Evolutionary conservation across 169 alveolate species (phyloP).

Genomic region (Plasmodium coatneyi): DNA sequence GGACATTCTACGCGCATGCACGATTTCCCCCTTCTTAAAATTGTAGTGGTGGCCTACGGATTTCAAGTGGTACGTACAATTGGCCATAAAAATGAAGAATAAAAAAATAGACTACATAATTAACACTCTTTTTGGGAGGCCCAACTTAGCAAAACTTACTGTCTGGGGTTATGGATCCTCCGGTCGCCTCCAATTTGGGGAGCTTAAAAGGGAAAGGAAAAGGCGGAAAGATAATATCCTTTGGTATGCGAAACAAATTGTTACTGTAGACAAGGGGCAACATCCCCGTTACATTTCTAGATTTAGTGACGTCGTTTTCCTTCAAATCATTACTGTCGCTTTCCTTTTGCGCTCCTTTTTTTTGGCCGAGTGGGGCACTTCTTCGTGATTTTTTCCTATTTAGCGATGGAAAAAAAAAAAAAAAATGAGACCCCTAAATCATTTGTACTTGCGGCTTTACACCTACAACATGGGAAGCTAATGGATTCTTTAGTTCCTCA

Average conservation of each 20-base stretch:
- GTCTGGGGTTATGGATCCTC: slow-evolving; percentile 62
- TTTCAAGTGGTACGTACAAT: neutral
- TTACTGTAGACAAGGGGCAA: neutral
- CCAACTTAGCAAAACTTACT: slow-evolving; percentile 8
- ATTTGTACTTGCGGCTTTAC: neutral
- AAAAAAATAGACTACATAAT: slow-evolving; percentile 2
- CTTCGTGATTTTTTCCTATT: slow-evolving; percentile 3
- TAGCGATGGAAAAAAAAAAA: neutral
- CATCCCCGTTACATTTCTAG: neutral
- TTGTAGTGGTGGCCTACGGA: slow-evolving; percentile 34
- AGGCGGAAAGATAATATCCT: neutral
- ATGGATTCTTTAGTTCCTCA: neutral
- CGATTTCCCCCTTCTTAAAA: slow-evolving; percentile 56
- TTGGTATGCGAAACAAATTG: neutral
- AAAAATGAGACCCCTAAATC: neutral
- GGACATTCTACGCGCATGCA: neutral
- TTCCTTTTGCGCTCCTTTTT: slow-evolving; percentile 1
- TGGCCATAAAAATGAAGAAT: neutral
- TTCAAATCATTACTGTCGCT: neutral
- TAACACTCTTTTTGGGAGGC: neutral
- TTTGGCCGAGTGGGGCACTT: neutral
- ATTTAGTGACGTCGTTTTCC: neutral
- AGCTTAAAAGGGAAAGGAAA: neutral
- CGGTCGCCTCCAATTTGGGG: neutral
- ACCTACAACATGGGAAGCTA: neutral